Evolutionary conservation across 768 basidiomycete genomes (phyloP), one percentile per base, ranked within the genome.

Genomic region (Leccinum disarticulatum): DNA sequence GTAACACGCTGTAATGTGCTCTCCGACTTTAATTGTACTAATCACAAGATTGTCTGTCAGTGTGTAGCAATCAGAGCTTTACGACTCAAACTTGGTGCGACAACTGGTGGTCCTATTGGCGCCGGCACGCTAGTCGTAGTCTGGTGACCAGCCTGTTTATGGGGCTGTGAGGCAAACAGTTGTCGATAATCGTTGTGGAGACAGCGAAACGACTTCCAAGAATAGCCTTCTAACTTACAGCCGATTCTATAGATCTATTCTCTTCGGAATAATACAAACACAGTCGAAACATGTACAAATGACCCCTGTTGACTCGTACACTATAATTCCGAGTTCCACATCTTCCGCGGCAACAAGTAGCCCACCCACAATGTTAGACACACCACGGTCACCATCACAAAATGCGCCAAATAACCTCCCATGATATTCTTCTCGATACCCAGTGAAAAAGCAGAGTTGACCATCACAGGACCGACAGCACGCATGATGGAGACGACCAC

Each of bases 341-440:
- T 48, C 19, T 67, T 64, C 7, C 58, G 62, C 4, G 80, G 80
- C 13, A 81, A 69, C 53, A 72, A 57, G 33, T 50, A 70, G 22
- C 67, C 76, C 14, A 73, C 62, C 46, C 58, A 65, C 27, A 80
- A 51, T 30, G 76, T 58, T 5, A 74, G 55, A 47, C 64, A 55
- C 25, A 70, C 73, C 59, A 77, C 66, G 8, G 25, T 69, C 4
- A 64, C 33, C 65, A 80, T 66, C 31, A 75, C 69, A 60, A 63
- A 64, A 62, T 89, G 87, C 5, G 87, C 87, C 25, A 88, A 70
- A 58, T 78, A 71, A 4, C 87, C 87, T 5, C 81, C 81, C 43
- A 86, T 70, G 59, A 82, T 77, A 38, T 79, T 71, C 25, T 61
- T 50, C 48, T 70, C 69, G 19, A 74, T 60, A 8, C 70, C 60